Conservation (phyloP, 2,329 filamentous ascomycete species). For the Verruconis gallopava region DNA sequence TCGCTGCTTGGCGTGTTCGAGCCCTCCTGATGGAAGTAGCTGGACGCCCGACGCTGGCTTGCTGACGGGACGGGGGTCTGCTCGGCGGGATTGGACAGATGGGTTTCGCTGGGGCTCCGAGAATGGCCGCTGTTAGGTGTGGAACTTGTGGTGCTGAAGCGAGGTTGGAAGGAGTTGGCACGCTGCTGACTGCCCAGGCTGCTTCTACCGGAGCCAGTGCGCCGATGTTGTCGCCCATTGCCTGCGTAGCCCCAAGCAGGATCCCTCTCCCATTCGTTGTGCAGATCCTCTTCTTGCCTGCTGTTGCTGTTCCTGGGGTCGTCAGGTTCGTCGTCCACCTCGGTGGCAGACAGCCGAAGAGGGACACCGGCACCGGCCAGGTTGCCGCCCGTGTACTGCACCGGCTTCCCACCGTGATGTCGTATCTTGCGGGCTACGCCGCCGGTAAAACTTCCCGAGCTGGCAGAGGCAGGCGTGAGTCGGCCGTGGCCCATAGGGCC, state of each 20-base stretch:
- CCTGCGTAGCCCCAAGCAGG: slow-evolving; percentile 10
- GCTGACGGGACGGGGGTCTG: slow-evolving; percentile 31
- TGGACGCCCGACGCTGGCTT: slow-evolving; percentile 10
- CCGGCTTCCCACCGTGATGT: slow-evolving; percentile 66
- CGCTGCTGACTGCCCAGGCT: slow-evolving; percentile 37
- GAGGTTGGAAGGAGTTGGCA: slow-evolving; percentile 27
- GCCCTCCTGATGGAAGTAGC: not conserved
- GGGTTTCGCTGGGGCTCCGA: slow-evolving; percentile 24
- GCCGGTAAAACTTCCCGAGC: slow-evolving; percentile 37
- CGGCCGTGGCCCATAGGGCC: slow-evolving; percentile 26
- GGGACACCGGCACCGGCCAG: slow-evolving; percentile 69
- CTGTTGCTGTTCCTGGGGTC: slow-evolving; percentile 43
- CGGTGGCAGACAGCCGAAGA: slow-evolving; percentile 83
- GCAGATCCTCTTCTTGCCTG: slow-evolving; percentile 39
- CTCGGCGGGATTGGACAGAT: slow-evolving; percentile 28
- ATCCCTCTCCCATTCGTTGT: slow-evolving; percentile 8
- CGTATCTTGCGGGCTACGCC: slow-evolving; percentile 73
- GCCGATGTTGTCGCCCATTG: slow-evolving; percentile 44
- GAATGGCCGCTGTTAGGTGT: slow-evolving; percentile 28
- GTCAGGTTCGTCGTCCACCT: slow-evolving; percentile 80
- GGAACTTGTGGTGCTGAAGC: slow-evolving; percentile 37
- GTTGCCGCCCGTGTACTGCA: slow-evolving; percentile 69
- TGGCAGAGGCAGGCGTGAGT: slow-evolving; percentile 27
- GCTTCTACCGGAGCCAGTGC: slow-evolving; percentile 62
- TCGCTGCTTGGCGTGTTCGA: slow-evolving; percentile 18